Percentiles rank a stretch among this genome's conserved stretches.
Conservation (phyloP, 257 asterid species). For the Rubia yunnanensis region DNA sequence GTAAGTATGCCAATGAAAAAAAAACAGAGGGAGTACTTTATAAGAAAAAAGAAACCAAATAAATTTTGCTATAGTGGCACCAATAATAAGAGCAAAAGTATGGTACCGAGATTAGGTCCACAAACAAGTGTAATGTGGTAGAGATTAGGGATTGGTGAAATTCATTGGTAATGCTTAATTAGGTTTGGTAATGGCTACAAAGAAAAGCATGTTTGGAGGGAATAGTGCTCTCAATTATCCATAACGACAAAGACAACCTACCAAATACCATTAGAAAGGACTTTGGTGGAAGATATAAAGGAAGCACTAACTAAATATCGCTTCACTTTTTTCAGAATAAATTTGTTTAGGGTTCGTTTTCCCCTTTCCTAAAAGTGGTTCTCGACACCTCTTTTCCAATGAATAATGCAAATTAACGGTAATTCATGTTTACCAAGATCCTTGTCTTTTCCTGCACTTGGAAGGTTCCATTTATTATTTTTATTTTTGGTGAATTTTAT, state of each 20-base stretch:
- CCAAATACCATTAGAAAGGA: slow-evolving; percentile 56
- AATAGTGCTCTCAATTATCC: slow-evolving; percentile 46
- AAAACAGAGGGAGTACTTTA: too few species aligned
- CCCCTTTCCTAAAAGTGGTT: neutral
- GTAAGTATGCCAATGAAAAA: too few species aligned
- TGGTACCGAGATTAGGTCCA: neutral
- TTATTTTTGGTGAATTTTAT: too few species aligned
- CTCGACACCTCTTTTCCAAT: neutral
- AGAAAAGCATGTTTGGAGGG: slow-evolving; percentile 17
- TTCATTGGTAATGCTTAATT: slow-evolving; percentile 2
- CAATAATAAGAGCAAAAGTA: slow-evolving; percentile 3
- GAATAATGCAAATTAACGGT: neutral
- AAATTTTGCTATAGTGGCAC: neutral
- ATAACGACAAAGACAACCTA: slow-evolving; percentile 38
- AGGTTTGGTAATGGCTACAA: slow-evolving; percentile 16
- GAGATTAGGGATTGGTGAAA: neutral
- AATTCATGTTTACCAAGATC: neutral
- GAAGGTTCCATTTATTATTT: too few species aligned
- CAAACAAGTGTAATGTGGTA: neutral
- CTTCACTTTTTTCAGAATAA: neutral
- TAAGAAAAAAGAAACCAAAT: too few species aligned
- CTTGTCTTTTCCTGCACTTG: neutral
- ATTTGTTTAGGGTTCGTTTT: neutral
- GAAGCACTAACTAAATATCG: slow-evolving; percentile 30
- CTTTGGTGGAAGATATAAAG: slow-evolving; percentile 52